Evolutionary conservation across 495 filamentous ascomycete species (phyloP).

Genomic region (Articulospora tetracladia): DNA sequence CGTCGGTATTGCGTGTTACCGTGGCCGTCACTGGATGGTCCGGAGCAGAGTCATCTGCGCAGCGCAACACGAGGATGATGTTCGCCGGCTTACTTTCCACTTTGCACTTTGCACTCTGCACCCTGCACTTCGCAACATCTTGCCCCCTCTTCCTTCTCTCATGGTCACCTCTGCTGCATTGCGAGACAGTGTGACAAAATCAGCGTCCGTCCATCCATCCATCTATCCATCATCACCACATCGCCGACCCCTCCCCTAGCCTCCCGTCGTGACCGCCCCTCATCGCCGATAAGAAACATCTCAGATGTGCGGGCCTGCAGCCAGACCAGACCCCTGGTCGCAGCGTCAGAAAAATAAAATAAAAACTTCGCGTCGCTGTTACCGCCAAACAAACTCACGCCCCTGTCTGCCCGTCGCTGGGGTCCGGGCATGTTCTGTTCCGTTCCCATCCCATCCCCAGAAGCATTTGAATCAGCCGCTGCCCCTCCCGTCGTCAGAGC

Average conservation of each 20-base stretch:
- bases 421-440: not conserved
- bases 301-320: not conserved
- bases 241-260: not conserved
- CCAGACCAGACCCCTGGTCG: not conserved
- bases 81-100: too few species aligned
- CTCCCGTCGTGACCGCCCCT: too few species aligned
- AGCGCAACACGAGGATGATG: too few species aligned
- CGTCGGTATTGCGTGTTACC: not conserved
- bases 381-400: not conserved
- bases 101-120: too few species aligned
- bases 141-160: too few species aligned
- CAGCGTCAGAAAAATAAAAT: not conserved
- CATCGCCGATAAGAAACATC: not conserved
- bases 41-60: not conserved
- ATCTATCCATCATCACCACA: too few species aligned
- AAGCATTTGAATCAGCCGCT: not conserved
- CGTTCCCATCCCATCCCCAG: not conserved
- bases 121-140: too few species aligned
- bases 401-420: not conserved
- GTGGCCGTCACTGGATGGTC: not conserved
- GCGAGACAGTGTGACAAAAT: too few species aligned
- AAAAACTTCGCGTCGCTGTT: not conserved
- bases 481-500: not conserved
- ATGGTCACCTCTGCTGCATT: too few species aligned
- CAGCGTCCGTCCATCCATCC: too few species aligned